Evolutionary conservation across 495 filamentous ascomycete genomes (phyloP).

Genomic region (Podospora sp.): DNA sequence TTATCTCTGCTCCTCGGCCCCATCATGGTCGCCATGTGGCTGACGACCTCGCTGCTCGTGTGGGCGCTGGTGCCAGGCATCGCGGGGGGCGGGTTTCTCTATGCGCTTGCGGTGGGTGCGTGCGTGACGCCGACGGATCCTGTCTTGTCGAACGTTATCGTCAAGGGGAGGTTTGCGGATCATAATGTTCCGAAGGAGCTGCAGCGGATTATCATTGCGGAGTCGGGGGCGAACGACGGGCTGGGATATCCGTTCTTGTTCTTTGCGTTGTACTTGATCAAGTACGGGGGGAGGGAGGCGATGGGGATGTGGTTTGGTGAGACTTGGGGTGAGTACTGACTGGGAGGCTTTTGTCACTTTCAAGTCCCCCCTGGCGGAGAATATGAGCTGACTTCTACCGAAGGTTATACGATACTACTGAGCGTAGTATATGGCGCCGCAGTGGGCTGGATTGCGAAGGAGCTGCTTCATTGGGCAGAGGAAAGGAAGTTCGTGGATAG

Average conservation of each 20-base stretch:
- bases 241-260: constrained; percentile 93
- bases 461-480: constrained; percentile 82
- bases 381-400: too few relatives aligned
- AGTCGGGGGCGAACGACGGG: constrained; percentile 90
- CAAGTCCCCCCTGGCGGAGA: too few relatives aligned
- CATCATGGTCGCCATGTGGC: constrained; percentile 87
- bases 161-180: constrained; percentile 93
- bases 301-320: constrained; percentile 85
- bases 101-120: constrained; percentile 76
- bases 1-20: constrained; percentile 78
- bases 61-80: constrained; percentile 78
- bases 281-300: constrained; percentile 73
- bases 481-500: constrained; percentile 81
- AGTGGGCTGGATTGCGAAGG: constrained; percentile 80
- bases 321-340: constrained; percentile 59
- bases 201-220: constrained; percentile 85
- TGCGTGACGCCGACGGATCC: constrained; percentile 94
- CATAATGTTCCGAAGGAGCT: constrained; percentile 81
- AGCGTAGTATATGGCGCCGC: constrained; percentile 75
- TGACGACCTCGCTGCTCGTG: constrained; percentile 74
- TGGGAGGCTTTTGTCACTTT: too few relatives aligned
- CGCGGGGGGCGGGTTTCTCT: constrained; percentile 56
- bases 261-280: constrained; percentile 79
- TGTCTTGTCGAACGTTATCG: constrained; percentile 83
- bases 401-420: constrained; percentile 72